Evolutionary conservation across 1,139 yeast genomes (phyloP).

Genomic region (Taiozyma sp.): DNA sequence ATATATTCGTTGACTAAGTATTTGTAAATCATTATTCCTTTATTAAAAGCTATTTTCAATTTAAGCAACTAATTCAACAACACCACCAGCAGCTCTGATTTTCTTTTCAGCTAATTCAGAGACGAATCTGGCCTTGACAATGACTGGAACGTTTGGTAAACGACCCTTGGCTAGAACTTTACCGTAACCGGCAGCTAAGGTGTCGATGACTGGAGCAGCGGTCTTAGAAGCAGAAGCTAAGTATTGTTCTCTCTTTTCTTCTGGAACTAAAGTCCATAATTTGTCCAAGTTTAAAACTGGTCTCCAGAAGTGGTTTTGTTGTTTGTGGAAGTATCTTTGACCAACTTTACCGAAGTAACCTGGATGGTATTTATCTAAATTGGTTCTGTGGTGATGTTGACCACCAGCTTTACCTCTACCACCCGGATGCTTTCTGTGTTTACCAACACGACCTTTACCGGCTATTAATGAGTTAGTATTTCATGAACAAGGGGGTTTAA

Average conservation of each 20-base stretch:
- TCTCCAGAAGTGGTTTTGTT: conserved; percentile 94
- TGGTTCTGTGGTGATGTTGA: conserved; percentile 99
- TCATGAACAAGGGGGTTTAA: not conserved
- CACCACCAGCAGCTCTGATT: conserved; percentile 99
- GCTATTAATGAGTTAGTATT: conserved; percentile 42
- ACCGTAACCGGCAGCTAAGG: conserved; percentile 99
- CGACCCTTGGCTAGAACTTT: conserved; percentile 99
- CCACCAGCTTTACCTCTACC: conserved; percentile 99
- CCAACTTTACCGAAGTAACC: conserved; percentile 99
- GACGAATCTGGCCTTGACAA: conserved; percentile 99
- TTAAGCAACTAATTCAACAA: conserved; percentile 98
- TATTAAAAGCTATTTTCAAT: conserved; percentile 1
- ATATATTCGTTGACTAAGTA: not conserved
- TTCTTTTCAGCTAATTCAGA: conserved; percentile 99
- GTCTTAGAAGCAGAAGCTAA: conserved; percentile 78
- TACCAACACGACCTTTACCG: conserved; percentile 99
- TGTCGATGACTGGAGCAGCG: conserved; percentile 98
- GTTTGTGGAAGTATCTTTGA: conserved; percentile 99
- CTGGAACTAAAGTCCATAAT: conserved; percentile 96
- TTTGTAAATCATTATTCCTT: not conserved
- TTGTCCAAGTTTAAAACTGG: conserved; percentile 98
- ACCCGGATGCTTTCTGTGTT: conserved; percentile 99
- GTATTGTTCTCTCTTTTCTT: conserved; percentile 93
- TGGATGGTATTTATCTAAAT: conserved; percentile 99
- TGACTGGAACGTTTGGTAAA: conserved; percentile 96